Evolutionary conservation across 2,329 filamentous ascomycete species (phyloP).

Genomic region (Dryadomyces quercus-mongolicae): DNA sequence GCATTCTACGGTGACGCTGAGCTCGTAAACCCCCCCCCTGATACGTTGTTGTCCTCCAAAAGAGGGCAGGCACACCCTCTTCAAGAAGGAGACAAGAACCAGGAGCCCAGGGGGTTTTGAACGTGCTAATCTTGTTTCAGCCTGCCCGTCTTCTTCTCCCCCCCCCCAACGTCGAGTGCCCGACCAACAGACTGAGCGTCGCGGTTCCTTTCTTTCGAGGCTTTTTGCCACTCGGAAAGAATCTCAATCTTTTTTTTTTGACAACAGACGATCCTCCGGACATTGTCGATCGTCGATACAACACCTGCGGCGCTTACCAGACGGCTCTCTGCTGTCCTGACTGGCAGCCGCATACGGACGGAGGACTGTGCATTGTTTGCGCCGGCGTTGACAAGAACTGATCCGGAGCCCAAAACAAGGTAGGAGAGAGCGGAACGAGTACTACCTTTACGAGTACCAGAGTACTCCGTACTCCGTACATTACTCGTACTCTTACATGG

Average conservation of each 20-base stretch:
- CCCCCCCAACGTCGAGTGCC: no score
- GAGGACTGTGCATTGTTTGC: no score
- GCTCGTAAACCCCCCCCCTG: neutral
- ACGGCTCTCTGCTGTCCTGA: neutral
- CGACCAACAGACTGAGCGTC: neutral
- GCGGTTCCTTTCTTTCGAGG: neutral
- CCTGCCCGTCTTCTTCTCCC: neutral
- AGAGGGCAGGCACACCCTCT: neutral
- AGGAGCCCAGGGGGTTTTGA: slow-evolving; percentile 6
- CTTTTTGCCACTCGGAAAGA: neutral
- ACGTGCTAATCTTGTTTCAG: slow-evolving; percentile 14
- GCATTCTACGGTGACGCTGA: neutral
- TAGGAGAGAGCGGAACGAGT: no score
- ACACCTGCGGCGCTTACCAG: neutral
- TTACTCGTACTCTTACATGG: no score
- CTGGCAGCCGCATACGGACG: no score
- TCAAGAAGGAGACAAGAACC: neutral
- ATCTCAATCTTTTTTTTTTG: neutral
- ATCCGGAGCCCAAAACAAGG: no score
- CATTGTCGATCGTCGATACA: neutral
- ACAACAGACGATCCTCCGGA: neutral
- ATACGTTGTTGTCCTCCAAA: neutral
- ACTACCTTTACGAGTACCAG: no score
- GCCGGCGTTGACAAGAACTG: no score
- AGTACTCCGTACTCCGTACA: no score